Evolutionary conservation across 805 yeast genomes (phyloP).

Genomic region (Pichia rugopelliculosa): DNA sequence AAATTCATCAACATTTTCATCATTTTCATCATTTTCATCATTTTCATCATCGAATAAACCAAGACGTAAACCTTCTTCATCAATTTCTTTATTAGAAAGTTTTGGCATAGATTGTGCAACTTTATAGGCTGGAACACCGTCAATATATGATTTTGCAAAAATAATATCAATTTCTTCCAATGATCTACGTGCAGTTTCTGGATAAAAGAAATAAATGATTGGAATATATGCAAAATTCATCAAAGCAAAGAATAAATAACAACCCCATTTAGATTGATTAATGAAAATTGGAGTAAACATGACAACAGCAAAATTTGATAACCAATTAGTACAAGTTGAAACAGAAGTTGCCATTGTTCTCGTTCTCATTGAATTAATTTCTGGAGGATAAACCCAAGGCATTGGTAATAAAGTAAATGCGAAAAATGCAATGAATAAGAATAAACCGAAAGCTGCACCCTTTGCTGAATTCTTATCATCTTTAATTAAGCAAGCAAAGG

Average conservation of each 20-base stretch:
- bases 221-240: conserved; percentile 58
- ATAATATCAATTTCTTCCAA: conserved; percentile 72
- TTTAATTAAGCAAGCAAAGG: conserved; percentile 41
- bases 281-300: conserved; percentile 58
- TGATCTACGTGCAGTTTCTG: conserved; percentile 71
- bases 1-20: background rate
- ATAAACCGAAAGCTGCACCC: conserved; percentile 65
- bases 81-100: conserved; percentile 49
- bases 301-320: conserved; percentile 59
- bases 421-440: conserved; percentile 49
- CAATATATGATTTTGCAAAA: conserved; percentile 51
- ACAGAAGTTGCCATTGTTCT: conserved; percentile 63
- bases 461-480: conserved; percentile 38
- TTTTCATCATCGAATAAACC: conserved; percentile 39
- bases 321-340: conserved; percentile 63
- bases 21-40: conserved; percentile 18
- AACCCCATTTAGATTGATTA: conserved; percentile 49
- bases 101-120: conserved; percentile 60
- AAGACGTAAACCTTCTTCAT: conserved; percentile 49
- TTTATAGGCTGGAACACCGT: conserved; percentile 50
- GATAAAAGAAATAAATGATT: conserved; percentile 58
- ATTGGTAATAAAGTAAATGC: conserved; percentile 38
- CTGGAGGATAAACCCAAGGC: conserved; percentile 62
- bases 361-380: conserved; percentile 57
- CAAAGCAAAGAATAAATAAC: conserved; percentile 61